Base-by-base conservation (phyloP, 768 basidiomycete species). In the Psilocybe cubensis region DNA sequence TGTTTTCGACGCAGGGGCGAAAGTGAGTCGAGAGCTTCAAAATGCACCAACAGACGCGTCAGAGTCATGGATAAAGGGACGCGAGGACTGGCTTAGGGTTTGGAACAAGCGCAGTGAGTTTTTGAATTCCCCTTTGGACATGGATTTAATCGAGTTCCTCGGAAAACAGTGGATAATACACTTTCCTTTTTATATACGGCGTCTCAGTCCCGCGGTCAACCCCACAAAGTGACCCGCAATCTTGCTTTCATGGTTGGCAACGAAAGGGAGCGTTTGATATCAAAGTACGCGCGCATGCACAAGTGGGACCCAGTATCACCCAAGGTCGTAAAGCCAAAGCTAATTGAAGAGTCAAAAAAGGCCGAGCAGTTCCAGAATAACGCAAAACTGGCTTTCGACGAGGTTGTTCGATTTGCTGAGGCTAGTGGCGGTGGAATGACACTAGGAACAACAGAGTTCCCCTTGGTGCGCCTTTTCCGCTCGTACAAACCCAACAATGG, bases 101-200 rank as follows among this genome's bases (percentile, higher is more conserved):
- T 91, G 88, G 85, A 79, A 90, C 50, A 67, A 67, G 56, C 80
- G 84, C 64, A 77, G 89, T 87, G 61, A 65, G 73, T n/a, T 25
- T 48, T 25, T 55, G 68, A 28, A 35, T 49, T 45, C 29, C n/a
- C 12, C 18, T 21, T 17, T 2, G 41, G 42, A 27, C 17, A 29
- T 40, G 9, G 18, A 47, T 50, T 24, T 21, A 14, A 29, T n/a
- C 51, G 20, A 29, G 45, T 48, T 29, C 29, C 40, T 49, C 18
- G 43, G 46, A 54, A 54, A 20, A 6, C 57, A 92, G 91, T 89
- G 70, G 89, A 92, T 64, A 80, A 78, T 57, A 90, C 89, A 0
- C 76, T 92, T 38, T 76, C 77, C 28, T 61, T 92, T 8, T 67
- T 92, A 44, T 79, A 83, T 70, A 82, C 77, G 24, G 86, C 90